phyloP scores from a whole-genome alignment of 1,139 yeast species.

The Debaryomycetaceae sp. region DNA sequence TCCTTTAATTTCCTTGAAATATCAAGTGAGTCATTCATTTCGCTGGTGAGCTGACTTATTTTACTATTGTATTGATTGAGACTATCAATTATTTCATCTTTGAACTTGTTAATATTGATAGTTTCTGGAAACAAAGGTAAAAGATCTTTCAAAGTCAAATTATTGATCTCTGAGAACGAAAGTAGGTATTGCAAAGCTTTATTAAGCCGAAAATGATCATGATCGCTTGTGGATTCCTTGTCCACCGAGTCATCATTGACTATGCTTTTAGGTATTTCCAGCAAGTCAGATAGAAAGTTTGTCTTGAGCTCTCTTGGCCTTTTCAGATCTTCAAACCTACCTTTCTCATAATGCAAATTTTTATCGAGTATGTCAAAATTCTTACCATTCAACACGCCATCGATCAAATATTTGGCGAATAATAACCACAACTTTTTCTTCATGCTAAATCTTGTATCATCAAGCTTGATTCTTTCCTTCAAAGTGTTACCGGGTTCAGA shows the following conservation, averaged over 20 bases:
- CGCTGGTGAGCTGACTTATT: slow-evolving; percentile 61
- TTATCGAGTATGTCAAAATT: slow-evolving; percentile 17
- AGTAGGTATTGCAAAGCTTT: slow-evolving; percentile 25
- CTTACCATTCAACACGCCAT: slow-evolving; percentile 27
- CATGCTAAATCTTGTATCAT: slow-evolving; percentile 36
- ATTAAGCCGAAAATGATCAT: slow-evolving; percentile 10
- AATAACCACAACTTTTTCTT: slow-evolving; percentile 74
- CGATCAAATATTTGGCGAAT: slow-evolving; percentile 60
- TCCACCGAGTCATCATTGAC: background rate
- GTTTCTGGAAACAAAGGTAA: slow-evolving; percentile 83
- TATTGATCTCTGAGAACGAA: slow-evolving; percentile 17
- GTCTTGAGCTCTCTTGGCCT: background rate
- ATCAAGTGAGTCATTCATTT: slow-evolving; percentile 70
- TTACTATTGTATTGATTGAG: slow-evolving; percentile 68
- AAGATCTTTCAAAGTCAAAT: slow-evolving; percentile 71
- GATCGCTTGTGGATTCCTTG: background rate
- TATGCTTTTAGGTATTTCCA: background rate
- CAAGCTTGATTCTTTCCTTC: slow-evolving; percentile 26
- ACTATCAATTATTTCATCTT: slow-evolving; percentile 76
- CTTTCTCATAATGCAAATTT: slow-evolving; percentile 1
- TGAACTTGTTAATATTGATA: slow-evolving; percentile 75
- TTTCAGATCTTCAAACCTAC: background rate
- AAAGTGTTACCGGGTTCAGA: slow-evolving; percentile 12
- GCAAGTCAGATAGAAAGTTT: slow-evolving; percentile 1
- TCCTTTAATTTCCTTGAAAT: slow-evolving; percentile 60